phyloP scores from a whole-genome alignment of 176 grass and related monocot species.

The Musa troglodytarum region DNA sequence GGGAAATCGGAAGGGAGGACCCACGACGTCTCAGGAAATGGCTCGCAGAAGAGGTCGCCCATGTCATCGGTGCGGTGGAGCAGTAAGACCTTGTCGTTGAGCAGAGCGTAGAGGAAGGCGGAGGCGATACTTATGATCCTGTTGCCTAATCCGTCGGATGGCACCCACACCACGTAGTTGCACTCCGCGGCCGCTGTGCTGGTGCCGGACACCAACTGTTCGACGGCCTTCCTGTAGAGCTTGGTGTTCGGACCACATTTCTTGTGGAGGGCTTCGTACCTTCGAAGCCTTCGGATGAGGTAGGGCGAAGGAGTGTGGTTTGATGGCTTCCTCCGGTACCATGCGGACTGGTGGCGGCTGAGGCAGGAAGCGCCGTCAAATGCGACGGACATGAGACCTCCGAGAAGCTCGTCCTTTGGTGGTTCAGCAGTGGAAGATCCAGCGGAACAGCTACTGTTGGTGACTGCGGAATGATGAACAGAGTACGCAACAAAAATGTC shows the following conservation, averaged over 20 bases:
- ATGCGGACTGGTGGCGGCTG: not conserved
- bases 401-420: not conserved
- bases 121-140: not conserved
- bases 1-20: not conserved
- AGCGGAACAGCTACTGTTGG: not conserved
- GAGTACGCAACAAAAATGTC: no score
- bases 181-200: not conserved
- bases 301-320: constrained; percentile 8
- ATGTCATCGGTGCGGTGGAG: not conserved
- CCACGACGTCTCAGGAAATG: constrained; percentile 3
- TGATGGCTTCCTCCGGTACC: not conserved
- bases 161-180: constrained; percentile 6
- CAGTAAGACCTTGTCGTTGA: constrained; percentile 9
- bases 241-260: constrained; percentile 1
- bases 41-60: not conserved
- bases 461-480: not conserved
- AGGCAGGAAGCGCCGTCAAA: not conserved
- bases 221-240: not conserved
- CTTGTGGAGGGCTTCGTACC: constrained; percentile 11
- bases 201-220: not conserved
- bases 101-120: not conserved
- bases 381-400: not conserved
- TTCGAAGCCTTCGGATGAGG: not conserved
- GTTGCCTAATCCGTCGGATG: not conserved
- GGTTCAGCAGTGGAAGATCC: not conserved